Percentiles rank a stretch among this genome's conserved stretches.
phyloP scores from a whole-genome alignment of 495 filamentous ascomycete genomes.

The Penicillium manginii region DNA sequence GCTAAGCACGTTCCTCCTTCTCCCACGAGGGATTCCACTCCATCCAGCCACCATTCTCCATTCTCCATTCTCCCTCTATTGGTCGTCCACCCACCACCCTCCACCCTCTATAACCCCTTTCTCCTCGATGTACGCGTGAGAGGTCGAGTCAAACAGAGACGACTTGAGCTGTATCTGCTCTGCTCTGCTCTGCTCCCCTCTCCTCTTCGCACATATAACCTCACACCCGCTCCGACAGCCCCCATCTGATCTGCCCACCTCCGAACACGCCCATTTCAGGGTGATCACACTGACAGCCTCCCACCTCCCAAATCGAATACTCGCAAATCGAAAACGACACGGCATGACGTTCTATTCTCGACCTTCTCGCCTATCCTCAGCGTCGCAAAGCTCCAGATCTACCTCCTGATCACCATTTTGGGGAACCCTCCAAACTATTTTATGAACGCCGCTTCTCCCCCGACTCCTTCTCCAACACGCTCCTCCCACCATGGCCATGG shows the following conservation, averaged over 20 bases:
- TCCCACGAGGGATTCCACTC: conserved; percentile 28
- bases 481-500: conserved; percentile 45
- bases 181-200: background rate
- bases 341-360: conserved; percentile 41
- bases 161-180: background rate
- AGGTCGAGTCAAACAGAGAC: background rate
- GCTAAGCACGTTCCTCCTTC: conserved; percentile 24
- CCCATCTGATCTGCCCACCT: background rate
- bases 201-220: background rate
- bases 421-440: conserved; percentile 2
- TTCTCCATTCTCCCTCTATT: background rate
- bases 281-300: background rate
- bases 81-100: background rate
- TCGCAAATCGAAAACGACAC: conserved; percentile 16
- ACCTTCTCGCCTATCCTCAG: conserved; percentile 21
- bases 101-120: background rate
- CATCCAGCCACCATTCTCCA: conserved; percentile 27
- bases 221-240: background rate
- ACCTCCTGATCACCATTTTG: conserved; percentile 17
- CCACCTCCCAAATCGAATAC: background rate
- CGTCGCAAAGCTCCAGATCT: conserved; percentile 30
- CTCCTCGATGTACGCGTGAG: no score
- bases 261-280: background rate
- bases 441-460: background rate
- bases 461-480: background rate